Conservation (phyloP, 208 protist genomes). For the Entamoeba invadens region DNA sequence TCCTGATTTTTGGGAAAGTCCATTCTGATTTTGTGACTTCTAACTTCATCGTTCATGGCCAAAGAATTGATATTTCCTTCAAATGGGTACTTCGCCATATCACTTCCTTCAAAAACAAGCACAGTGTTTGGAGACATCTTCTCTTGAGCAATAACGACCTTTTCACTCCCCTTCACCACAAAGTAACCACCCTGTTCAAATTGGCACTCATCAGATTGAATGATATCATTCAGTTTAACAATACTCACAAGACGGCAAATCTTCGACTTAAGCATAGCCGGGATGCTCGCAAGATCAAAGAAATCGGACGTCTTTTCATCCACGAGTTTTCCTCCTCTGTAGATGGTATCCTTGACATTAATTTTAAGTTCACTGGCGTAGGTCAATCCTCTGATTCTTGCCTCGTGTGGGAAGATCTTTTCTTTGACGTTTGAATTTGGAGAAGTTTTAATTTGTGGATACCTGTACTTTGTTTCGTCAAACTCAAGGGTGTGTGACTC, state of each 20-base stretch:
- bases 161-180: slow-evolving; percentile 85
- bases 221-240: no score
- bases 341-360: background rate
- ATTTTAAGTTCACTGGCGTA: background rate
- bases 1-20: background rate
- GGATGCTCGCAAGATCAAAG: background rate
- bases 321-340: background rate
- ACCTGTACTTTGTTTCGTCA: background rate
- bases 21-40: background rate
- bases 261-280: background rate
- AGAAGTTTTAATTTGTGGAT: background rate
- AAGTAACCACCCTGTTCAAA: slow-evolving; percentile 76
- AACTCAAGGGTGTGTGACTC: background rate
- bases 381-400: background rate
- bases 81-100: slow-evolving; percentile 31
- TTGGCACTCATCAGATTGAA: slow-evolving; percentile 3
- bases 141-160: slow-evolving; percentile 72
- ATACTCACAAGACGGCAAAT: background rate
- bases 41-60: background rate
- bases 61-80: background rate
- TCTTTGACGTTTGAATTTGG: background rate
- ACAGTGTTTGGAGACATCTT: slow-evolving; percentile 71
- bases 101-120: slow-evolving; percentile 57
- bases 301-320: background rate
- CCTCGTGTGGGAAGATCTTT: background rate